phyloP scores from a whole-genome alignment of 495 filamentous ascomycete genomes.

The Podospora conica region DNA sequence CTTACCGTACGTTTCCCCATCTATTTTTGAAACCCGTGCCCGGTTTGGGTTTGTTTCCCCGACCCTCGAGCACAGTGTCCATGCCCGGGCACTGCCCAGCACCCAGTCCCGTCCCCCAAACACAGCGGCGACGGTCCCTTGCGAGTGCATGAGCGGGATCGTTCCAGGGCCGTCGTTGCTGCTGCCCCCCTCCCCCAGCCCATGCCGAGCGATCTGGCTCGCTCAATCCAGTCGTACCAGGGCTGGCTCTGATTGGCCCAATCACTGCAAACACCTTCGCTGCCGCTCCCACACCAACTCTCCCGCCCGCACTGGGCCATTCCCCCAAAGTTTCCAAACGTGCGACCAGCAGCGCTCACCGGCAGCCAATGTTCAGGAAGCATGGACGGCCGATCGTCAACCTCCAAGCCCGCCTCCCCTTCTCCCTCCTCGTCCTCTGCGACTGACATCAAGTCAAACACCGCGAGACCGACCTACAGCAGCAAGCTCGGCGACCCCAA shows the following conservation, averaged over 20 bases:
- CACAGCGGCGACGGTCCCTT: slow-evolving; percentile 8
- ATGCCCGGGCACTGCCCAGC: too few species aligned
- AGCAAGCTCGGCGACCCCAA: slow-evolving; percentile 32
- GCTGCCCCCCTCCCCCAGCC: slow-evolving; percentile 11
- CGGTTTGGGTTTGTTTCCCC: slow-evolving; percentile 2
- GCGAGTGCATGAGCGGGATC: slow-evolving; percentile 14
- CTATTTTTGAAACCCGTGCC: too few species aligned
- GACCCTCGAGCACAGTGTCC: slow-evolving; percentile 5
- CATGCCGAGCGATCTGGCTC: slow-evolving; percentile 17
- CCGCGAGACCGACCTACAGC: slow-evolving; percentile 28
- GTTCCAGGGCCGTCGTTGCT: slow-evolving; percentile 17
- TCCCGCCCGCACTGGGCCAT: slow-evolving; percentile 25
- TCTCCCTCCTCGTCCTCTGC: slow-evolving; percentile 21
- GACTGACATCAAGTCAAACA: slow-evolving; percentile 26
- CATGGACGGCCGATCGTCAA: slow-evolving; percentile 33
- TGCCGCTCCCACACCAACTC: slow-evolving; percentile 32
- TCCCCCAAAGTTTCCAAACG: slow-evolving; percentile 31
- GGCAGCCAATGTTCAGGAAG: slow-evolving; percentile 18
- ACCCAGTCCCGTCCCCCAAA: not conserved
- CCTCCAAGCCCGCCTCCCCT: slow-evolving; percentile 23
- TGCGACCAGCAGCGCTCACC: slow-evolving; percentile 21
- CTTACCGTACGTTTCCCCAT: slow-evolving; percentile 8
- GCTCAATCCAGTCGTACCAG: slow-evolving; percentile 19
- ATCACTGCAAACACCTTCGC: slow-evolving; percentile 30
- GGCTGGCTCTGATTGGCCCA: slow-evolving; percentile 27